phyloP scores from a whole-genome alignment of 2,329 filamentous ascomycete genomes.

The Xylaria sp. region DNA sequence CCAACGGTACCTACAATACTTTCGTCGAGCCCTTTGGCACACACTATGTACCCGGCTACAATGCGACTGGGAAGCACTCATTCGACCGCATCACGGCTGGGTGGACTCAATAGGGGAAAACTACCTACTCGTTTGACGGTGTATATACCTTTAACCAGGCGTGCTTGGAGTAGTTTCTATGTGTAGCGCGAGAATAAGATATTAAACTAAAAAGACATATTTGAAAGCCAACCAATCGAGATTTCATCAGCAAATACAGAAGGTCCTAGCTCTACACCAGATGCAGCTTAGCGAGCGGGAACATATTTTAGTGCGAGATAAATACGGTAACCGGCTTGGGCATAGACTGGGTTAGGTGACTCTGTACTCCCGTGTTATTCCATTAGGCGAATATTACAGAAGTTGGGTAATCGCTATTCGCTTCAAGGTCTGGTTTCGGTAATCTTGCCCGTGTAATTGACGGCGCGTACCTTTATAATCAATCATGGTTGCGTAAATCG shows the following conservation, averaged over 20 bases:
- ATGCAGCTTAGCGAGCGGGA: too few species aligned
- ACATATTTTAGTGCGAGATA: too few species aligned
- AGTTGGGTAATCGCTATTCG: too few species aligned
- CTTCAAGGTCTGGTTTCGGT: too few species aligned
- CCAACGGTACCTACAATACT: constrained; percentile 36
- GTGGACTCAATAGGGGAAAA: constrained; percentile 3
- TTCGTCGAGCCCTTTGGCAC: constrained; percentile 35
- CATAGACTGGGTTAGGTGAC: background rate
- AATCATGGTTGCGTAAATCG: too few species aligned
- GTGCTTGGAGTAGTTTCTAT: background rate
- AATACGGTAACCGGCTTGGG: background rate
- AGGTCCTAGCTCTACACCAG: too few species aligned
- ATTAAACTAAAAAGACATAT: background rate
- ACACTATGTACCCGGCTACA: constrained; percentile 28
- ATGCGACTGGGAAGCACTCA: constrained; percentile 31
- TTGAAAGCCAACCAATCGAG: background rate
- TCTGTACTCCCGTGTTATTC: background rate
- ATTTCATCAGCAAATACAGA: background rate
- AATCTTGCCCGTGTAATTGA: too few species aligned
- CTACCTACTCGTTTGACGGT: background rate
- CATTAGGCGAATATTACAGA: too few species aligned
- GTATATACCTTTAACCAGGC: background rate
- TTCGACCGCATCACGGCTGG: constrained; percentile 32
- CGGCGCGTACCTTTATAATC: too few species aligned
- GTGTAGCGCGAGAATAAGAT: background rate